A percentile compares a stretch with the other conserved stretches of the same genome.
phyloP scores from a whole-genome alignment of 2,329 filamentous ascomycete genomes.

The Domatiomyces catenatus region DNA sequence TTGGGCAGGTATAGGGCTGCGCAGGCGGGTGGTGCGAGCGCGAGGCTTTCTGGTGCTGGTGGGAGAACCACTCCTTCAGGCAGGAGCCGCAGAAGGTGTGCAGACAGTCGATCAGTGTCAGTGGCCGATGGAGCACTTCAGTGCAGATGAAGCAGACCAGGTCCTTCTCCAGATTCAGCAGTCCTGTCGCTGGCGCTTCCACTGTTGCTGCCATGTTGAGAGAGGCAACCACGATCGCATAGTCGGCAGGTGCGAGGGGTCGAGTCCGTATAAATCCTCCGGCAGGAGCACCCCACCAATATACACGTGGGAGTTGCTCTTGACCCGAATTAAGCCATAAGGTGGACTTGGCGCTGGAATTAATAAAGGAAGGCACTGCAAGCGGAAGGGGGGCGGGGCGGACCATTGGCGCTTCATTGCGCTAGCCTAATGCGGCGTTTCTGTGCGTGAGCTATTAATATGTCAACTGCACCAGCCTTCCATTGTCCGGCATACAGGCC shows the following conservation, averaged over 20 bases:
- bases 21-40: slow-evolving; percentile 23
- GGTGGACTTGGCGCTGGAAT: not conserved
- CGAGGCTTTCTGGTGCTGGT: slow-evolving; percentile 47
- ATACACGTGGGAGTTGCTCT: not conserved
- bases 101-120: slow-evolving; percentile 82
- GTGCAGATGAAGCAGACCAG: slow-evolving; percentile 95
- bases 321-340: not conserved
- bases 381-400: not conserved
- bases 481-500: not conserved
- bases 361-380: not conserved
- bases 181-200: slow-evolving; percentile 18
- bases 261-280: not conserved
- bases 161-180: slow-evolving; percentile 73
- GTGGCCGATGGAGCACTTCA: slow-evolving; percentile 78
- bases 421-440: not conserved
- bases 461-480: not conserved
- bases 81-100: slow-evolving; percentile 95
- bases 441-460: not conserved
- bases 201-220: slow-evolving; percentile 9
- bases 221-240: not conserved
- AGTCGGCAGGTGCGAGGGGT: not conserved
- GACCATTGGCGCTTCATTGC: not conserved
- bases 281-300: not conserved
- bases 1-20: slow-evolving; percentile 69
- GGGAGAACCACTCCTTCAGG: slow-evolving; percentile 88